Conservation (phyloP, 805 yeast species). For the Hanseniaspora lindneri region DNA sequence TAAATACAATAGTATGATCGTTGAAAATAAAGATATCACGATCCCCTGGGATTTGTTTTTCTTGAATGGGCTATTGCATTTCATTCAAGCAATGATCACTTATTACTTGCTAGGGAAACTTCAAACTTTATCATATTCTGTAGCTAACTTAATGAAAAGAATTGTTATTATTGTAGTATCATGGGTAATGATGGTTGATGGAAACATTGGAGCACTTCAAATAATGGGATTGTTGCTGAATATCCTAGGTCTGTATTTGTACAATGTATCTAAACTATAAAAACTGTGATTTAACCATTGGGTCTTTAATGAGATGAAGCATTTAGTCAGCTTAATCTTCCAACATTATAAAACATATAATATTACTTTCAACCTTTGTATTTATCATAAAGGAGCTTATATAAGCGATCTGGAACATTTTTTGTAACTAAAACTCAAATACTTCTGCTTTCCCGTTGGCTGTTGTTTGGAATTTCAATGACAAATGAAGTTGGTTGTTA, state of each 20-base stretch:
- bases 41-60: slow-evolving; percentile 42
- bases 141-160: slow-evolving; percentile 79
- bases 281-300: no score
- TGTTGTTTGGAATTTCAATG: no score
- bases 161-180: slow-evolving; percentile 74
- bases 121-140: slow-evolving; percentile 74
- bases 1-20: slow-evolving; percentile 20
- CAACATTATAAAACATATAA: no score
- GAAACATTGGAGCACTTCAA: slow-evolving; percentile 37
- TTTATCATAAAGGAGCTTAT: no score
- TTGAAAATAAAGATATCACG: slow-evolving; percentile 23
- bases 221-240: slow-evolving; percentile 40
- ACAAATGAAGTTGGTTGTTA: background rate
- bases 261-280: slow-evolving; percentile 37
- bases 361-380: no score
- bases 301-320: no score
- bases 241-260: slow-evolving; percentile 45
- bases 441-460: no score
- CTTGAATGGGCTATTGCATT: slow-evolving; percentile 65
- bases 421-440: no score
- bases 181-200: slow-evolving; percentile 37
- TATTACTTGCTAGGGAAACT: slow-evolving; percentile 69
- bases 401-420: no score
- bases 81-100: slow-evolving; percentile 66
- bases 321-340: no score